Percentiles rank a stretch among this genome's conserved stretches.
Conservation (phyloP, 495 filamentous ascomycete species). For the Penicillium herquei region DNA sequence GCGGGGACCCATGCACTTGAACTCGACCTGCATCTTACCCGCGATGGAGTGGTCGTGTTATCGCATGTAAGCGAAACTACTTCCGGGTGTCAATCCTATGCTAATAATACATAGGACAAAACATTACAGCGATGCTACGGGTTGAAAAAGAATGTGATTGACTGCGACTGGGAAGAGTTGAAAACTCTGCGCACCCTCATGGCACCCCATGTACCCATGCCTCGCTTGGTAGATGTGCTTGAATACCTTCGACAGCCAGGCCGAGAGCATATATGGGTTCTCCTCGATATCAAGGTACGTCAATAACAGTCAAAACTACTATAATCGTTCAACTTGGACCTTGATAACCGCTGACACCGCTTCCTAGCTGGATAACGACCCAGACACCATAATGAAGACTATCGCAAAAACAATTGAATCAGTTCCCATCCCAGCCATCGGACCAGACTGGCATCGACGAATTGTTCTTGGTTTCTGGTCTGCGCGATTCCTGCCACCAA, state of each 20-base stretch:
- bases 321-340: constrained; percentile 1
- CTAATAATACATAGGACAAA: constrained; percentile 56
- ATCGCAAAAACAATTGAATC: constrained; percentile 60
- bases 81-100: not conserved
- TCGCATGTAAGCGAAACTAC: constrained; percentile 61
- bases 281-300: constrained; percentile 84
- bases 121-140: constrained; percentile 80
- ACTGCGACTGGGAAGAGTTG: constrained; percentile 74
- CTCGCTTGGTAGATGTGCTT: constrained; percentile 73
- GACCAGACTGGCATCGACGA: constrained; percentile 63
- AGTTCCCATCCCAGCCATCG: constrained; percentile 39
- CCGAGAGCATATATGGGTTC: constrained; percentile 67
- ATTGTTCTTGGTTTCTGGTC: constrained; percentile 81
- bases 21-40: constrained; percentile 80
- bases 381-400: constrained; percentile 63
- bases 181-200: constrained; percentile 63
- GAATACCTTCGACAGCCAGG: constrained; percentile 62
- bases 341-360: constrained; percentile 1
- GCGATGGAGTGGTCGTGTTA: constrained; percentile 80
- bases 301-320: not conserved
- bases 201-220: constrained; percentile 68
- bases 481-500: constrained; percentile 61
- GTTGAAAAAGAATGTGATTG: constrained; percentile 61
- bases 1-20: constrained; percentile 81
- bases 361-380: constrained; percentile 60